Base-by-base conservation (phyloP, 2,329 filamentous ascomycete genomes). In the Zarea fungicola region DNA sequence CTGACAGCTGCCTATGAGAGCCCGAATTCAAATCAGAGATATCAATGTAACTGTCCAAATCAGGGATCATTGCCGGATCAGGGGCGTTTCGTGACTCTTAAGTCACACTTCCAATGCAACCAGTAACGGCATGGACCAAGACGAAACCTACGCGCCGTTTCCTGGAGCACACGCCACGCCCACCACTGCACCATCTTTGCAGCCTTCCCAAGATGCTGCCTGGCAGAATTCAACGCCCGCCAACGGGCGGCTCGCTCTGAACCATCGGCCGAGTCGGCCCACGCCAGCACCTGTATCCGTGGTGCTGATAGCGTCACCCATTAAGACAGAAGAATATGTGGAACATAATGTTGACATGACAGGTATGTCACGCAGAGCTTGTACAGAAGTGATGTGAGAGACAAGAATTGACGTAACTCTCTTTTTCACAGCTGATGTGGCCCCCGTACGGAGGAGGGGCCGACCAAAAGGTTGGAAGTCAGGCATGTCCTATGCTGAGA, bases 381-480 rank as follows among this genome's bases (percentile, higher is more conserved):
- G 13, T 13, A 29, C 26, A 29, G 26, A 29, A 7, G 13, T 29
- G 26, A n/a, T n/a, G n/a, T n/a, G n/a, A n/a, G n/a, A n/a, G n/a
- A n/a, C n/a, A n/a, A n/a, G n/a, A n/a, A n/a, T n/a, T n/a, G n/a
- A n/a, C n/a, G n/a, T n/a, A n/a, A n/a, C n/a, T n/a, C n/a, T n/a
- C n/a, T n/a, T n/a, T n/a, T n/a, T n/a, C n/a, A 16, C 32, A 21
- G 31, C 22, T 10, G 26, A 28, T 34, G 45, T 23, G 28, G 29
- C 32, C 4, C 42, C 40, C 2, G 40, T 18, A 14, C 52, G 42
- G 42, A 40, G 23, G 14, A 48, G 64, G 31, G 76, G 77, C 7
- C 67, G 77, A 6, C 76, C 77, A 5, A 73, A 73, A 45, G 75
- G 75, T 21, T 77, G 60, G 60, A 62, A 51, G 42, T 56, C 63